Percentiles rank a stretch among this genome's conserved stretches.
phyloP scores from a whole-genome alignment of 139 green algal species.

The Chlamydomonas sphaeroides region DNA sequence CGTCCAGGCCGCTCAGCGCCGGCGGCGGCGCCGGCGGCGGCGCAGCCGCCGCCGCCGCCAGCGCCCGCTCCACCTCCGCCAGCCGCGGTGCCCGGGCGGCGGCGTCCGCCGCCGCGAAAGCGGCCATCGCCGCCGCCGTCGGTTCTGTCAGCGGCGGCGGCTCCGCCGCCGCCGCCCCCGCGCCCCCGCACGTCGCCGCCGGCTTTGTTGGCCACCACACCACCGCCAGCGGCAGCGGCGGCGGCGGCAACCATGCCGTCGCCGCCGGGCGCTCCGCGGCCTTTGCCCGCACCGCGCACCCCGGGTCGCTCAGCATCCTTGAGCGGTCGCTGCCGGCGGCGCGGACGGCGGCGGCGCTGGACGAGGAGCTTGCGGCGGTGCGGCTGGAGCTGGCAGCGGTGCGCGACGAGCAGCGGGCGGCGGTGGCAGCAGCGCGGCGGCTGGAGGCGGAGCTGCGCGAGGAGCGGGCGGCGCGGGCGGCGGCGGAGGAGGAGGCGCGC shows the following conservation, averaged over 20 bases:
- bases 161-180: too few species aligned
- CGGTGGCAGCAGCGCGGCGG: neutral
- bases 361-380: conserved; percentile 27
- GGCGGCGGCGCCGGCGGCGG: conserved; percentile 12
- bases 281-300: too few species aligned
- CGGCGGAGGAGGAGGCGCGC: neutral
- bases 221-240: neutral
- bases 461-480: neutral
- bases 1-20: neutral
- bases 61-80: neutral
- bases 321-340: conserved; percentile 21
- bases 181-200: too few species aligned
- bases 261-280: neutral
- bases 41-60: neutral
- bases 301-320: conserved; percentile 1
- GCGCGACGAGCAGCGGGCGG: conserved; percentile 23
- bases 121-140: neutral
- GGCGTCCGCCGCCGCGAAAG: too few species aligned
- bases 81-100: neutral
- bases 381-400: neutral
- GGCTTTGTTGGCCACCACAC: too few species aligned
- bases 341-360: conserved; percentile 33
- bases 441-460: neutral
- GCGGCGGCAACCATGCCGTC: neutral
- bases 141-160: too few species aligned